Base-by-base conservation (phyloP, 352 stramenopile species). In the Phytophthora syringae region DNA sequence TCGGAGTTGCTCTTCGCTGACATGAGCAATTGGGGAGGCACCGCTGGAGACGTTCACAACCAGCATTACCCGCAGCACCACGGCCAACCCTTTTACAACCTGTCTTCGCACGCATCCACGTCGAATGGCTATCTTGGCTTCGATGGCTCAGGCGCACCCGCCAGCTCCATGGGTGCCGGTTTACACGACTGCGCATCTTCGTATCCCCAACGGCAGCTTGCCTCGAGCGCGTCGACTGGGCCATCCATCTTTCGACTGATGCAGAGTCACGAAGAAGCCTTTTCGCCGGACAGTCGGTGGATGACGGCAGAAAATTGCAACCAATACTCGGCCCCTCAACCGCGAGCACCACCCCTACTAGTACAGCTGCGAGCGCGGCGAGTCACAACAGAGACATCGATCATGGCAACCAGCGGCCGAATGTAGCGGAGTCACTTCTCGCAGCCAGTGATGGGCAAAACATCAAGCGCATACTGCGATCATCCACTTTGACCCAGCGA, bases 1-100 rank as follows among this genome's bases (percentile, higher is more conserved):
- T 57, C 70, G 10, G 60, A 81, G 51, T 48, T 83, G 30, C 60
- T 82, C n/a, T 82, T 82, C 37, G 69, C 77, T 15, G 74, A 72
- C 30, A 73, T 80, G 48, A 74, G 66, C 22, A 49, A 45, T 24
- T 71, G 70, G 66, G 44, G 45, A 22, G 60, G 70, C 13, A 51
- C 58, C 22, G 5, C 60, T 5, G 34, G 44, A 24, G 64, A 60
- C 3, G 18, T 34, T 11, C 64, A 66, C 61, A 70, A 72, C 24
- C 68, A 66, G 30, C 57, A 69, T 20, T 59, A 67, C 40, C 60
- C 63, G 7, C 52, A 73, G 9, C 64, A 74, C 18, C 69, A 64
- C 21, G 24, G 13, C 12, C 60, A 72, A 34, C 48, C 61, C 15
- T 62, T 70, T 20, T 66, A 64, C 37, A 72, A 55, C 37, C 45